These are phyloP conservation scores for Diversispora epigaea DNA, from an alignment of 192 early-diverging fungal genomes.

Conservation along the genomic window DNA sequence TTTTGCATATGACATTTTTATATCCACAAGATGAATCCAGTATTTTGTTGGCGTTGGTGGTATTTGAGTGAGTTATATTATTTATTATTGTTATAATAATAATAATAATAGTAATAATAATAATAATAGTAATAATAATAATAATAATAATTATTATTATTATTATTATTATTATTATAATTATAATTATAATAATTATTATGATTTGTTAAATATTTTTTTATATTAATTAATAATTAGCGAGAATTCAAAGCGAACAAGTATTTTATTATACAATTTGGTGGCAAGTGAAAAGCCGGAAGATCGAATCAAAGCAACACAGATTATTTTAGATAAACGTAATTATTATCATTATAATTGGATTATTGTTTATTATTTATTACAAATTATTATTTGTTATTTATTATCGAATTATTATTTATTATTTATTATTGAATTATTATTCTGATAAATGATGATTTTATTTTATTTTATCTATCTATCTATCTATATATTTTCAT, in stretches of 20 bases:
- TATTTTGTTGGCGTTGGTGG: not conserved
- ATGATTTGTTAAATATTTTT: too few species aligned
- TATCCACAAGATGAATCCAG: constrained; percentile 5
- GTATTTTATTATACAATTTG: constrained; percentile 9
- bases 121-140: too few species aligned
- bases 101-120: too few species aligned
- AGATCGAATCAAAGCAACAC: not conserved
- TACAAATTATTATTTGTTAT: not conserved
- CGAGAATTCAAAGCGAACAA: constrained; percentile 5
- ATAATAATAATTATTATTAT: too few species aligned
- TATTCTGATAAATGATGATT: not conserved
- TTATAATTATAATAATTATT: too few species aligned
- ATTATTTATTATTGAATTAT: too few species aligned
- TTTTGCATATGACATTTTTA: constrained; percentile 23
- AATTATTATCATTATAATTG: too few species aligned
- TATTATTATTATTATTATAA: too few species aligned
- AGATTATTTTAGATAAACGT: too few species aligned
- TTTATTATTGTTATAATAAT: not conserved
- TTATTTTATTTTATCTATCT: not conserved
- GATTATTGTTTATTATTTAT: not conserved
- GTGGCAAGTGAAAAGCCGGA: constrained; percentile 1
- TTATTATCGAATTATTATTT: too few species aligned
- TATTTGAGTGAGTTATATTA: not conserved
- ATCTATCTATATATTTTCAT: not conserved
- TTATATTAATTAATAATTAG: not conserved